Evolutionary conservation across 768 basidiomycete genomes (phyloP).

Genomic region (Suillus subaureus): DNA sequence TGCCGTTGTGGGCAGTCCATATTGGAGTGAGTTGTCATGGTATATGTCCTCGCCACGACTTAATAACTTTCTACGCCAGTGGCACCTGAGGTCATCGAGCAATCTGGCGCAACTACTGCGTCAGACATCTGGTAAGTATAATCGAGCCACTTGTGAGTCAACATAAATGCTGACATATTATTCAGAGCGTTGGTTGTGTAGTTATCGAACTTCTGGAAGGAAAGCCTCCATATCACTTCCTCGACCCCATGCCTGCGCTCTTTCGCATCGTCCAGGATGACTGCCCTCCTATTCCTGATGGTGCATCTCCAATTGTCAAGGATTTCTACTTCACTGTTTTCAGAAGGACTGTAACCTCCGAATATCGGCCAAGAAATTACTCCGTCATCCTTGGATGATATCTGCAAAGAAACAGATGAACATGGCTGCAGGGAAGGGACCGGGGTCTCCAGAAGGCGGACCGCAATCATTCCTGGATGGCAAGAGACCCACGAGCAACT

Average conservation of each 20-base stretch:
- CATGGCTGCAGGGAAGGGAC: conserved; percentile 30
- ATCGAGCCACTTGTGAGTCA: background rate
- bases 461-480: conserved; percentile 31
- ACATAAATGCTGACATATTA: conserved; percentile 10
- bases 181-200: conserved; percentile 88
- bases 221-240: conserved; percentile 92
- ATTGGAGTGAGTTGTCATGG: conserved; percentile 78
- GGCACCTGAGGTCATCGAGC: conserved; percentile 99
- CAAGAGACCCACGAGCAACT: conserved; percentile 67
- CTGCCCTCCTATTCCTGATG: conserved; percentile 94
- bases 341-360: conserved; percentile 97
- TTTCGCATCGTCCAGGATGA: conserved; percentile 99
- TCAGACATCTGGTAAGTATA: conserved; percentile 89
- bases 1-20: conserved; percentile 96
- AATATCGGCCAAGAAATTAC: conserved; percentile 89
- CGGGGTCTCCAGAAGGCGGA: conserved; percentile 19
- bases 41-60: conserved; percentile 10
- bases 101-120: conserved; percentile 94
- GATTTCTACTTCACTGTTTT: conserved; percentile 96
- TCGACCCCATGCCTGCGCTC: conserved; percentile 97
- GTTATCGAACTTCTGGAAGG: conserved; percentile 91
- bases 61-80: conserved; percentile 46
- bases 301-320: conserved; percentile 91
- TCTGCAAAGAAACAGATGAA: conserved; percentile 77
- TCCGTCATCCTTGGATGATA: conserved; percentile 96